These are phyloP conservation scores for Symbiotaphrina buchneri DNA, from an alignment of 495 filamentous ascomycete species.

Conservation along the genomic window DNA sequence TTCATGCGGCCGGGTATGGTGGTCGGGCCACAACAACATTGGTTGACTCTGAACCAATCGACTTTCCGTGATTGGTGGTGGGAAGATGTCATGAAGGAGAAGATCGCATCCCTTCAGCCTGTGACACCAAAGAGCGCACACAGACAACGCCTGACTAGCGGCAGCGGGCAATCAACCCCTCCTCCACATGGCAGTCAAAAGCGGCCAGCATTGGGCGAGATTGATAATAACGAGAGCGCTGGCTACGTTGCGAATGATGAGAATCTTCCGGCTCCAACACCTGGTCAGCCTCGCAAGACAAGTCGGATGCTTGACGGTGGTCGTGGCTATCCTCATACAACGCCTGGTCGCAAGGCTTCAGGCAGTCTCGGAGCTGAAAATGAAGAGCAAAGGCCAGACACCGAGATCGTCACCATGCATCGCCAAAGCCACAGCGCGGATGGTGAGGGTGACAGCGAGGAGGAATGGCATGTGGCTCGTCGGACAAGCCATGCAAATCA, in stretches of 20 bases:
- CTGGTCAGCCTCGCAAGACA: slow-evolving; percentile 84
- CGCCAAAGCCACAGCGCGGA: slow-evolving; percentile 15
- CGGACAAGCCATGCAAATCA: too few relatives aligned
- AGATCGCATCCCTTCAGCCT: slow-evolving; percentile 34
- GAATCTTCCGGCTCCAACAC: slow-evolving; percentile 82
- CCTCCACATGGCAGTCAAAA: slow-evolving; percentile 62
- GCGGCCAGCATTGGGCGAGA: slow-evolving; percentile 71
- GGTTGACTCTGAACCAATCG: slow-evolving; percentile 92
- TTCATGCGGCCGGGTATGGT: slow-evolving; percentile 99
- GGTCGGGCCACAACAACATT: slow-evolving; percentile 97
- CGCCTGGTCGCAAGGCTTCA: slow-evolving; percentile 9
- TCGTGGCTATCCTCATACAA: slow-evolving; percentile 24
- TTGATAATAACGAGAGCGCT: slow-evolving; percentile 51
- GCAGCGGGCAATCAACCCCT: slow-evolving; percentile 48
- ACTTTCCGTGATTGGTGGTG: slow-evolving; percentile 97
- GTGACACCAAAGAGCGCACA: slow-evolving; percentile 51
- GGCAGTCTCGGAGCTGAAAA: slow-evolving; percentile 13
- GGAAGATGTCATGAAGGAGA: slow-evolving; percentile 62
- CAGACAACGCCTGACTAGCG: slow-evolving; percentile 17
- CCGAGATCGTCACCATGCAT: slow-evolving; percentile 24
- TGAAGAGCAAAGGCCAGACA: slow-evolving; percentile 15
- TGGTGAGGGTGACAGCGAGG: slow-evolving; percentile 47
- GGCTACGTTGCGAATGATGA: slow-evolving; percentile 42
- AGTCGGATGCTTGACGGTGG: slow-evolving; percentile 32
- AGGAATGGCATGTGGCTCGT: slow-evolving; percentile 37